Evolutionary conservation across 176 grass and related monocot species (phyloP).

Genomic region (Aegilops sharonensis): DNA sequence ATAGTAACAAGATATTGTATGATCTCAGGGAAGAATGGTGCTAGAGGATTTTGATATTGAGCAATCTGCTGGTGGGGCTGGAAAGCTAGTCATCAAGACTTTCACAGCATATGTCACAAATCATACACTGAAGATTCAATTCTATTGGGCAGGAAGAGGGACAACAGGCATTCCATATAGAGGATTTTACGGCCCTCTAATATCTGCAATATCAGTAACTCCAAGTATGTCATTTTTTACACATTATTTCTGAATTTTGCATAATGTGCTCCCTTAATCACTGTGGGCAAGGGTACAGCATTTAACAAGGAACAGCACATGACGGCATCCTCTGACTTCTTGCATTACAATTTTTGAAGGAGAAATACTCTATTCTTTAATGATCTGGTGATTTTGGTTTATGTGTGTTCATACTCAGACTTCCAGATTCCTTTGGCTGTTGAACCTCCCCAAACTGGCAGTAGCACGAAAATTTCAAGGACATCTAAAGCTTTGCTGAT

Average conservation of each 20-base stretch:
- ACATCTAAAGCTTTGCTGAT: slow-evolving; percentile 31
- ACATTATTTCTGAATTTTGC: slow-evolving; percentile 18
- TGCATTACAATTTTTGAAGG: background rate
- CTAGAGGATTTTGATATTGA: slow-evolving; percentile 87
- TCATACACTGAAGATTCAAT: slow-evolving; percentile 69
- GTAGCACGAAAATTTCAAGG: slow-evolving; percentile 21
- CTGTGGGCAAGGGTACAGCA: background rate
- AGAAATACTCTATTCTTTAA: slow-evolving; percentile 6
- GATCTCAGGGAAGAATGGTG: slow-evolving; percentile 69
- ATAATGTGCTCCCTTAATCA: background rate
- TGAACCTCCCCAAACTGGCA: slow-evolving; percentile 26
- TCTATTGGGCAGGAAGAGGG: slow-evolving; percentile 87
- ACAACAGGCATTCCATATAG: slow-evolving; percentile 83
- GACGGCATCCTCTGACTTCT: background rate
- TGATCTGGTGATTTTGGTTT: slow-evolving; percentile 22
- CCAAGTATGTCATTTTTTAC: slow-evolving; percentile 60
- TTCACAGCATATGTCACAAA: slow-evolving; percentile 56
- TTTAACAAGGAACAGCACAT: background rate
- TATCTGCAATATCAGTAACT: slow-evolving; percentile 95
- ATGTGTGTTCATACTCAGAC: slow-evolving; percentile 41
- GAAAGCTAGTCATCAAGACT: slow-evolving; percentile 57
- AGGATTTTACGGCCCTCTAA: slow-evolving; percentile 83
- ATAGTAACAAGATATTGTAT: background rate
- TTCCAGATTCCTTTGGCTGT: slow-evolving; percentile 44
- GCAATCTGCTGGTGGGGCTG: slow-evolving; percentile 48